phyloP scores from a whole-genome alignment of 495 filamentous ascomycete species.

The Trichoderma virens region DNA sequence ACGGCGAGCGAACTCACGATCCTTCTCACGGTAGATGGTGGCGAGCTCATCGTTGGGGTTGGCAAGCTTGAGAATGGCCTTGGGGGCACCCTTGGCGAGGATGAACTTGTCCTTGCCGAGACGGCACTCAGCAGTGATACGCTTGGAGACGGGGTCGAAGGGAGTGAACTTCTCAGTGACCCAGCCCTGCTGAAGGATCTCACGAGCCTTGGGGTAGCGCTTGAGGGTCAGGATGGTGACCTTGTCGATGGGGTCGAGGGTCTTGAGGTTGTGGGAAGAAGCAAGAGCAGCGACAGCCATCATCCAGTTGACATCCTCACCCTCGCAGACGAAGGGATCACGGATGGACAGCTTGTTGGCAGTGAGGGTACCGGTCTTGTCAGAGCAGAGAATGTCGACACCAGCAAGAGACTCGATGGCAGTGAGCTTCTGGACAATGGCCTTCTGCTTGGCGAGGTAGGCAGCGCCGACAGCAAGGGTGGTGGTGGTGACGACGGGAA shows the following conservation, averaged over 20 bases:
- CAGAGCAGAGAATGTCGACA: constrained; percentile 94
- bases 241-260: constrained; percentile 91
- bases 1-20: constrained; percentile 81
- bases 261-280: constrained; percentile 87
- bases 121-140: constrained; percentile 73
- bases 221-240: constrained; percentile 79
- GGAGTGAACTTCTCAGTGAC: constrained; percentile 67
- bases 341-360: constrained; percentile 84
- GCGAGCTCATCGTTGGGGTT: constrained; percentile 65
- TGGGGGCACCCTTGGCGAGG: constrained; percentile 87
- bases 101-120: constrained; percentile 69
- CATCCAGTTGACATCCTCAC: constrained; percentile 71
- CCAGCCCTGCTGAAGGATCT: constrained; percentile 63
- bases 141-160: constrained; percentile 93
- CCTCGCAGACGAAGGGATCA: constrained; percentile 73
- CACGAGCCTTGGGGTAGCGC: constrained; percentile 70
- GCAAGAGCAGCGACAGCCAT: constrained; percentile 88
- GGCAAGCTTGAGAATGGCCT: constrained; percentile 73
- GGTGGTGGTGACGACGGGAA: constrained; percentile 89
- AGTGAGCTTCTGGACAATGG: constrained; percentile 92
- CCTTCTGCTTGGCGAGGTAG: constrained; percentile 90
- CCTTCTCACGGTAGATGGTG: constrained; percentile 77
- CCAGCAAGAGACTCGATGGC: constrained; percentile 92
- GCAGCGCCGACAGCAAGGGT: constrained; percentile 95
- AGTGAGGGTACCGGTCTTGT: constrained; percentile 91